Conservation (phyloP, 306 rosid species). For the Purshia tridentata region DNA sequence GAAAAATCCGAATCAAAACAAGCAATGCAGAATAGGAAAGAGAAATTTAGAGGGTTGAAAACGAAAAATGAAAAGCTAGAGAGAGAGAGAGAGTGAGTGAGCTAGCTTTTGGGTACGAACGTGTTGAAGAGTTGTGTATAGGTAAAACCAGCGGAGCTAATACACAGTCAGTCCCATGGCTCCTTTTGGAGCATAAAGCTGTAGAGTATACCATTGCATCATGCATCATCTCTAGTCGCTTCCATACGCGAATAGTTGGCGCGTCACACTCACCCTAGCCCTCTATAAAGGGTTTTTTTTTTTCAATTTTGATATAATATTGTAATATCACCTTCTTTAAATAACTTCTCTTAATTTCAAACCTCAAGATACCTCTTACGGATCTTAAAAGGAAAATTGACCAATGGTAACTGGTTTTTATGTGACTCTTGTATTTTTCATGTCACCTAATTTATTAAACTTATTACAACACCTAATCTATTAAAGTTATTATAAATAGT, state of each 20-base stretch:
- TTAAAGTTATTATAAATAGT: not conserved
- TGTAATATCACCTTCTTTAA: not conserved
- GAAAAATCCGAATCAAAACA: conserved; percentile 70
- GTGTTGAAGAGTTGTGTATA: conserved; percentile 14
- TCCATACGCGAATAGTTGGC: not conserved
- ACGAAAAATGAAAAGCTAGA: conserved; percentile 19
- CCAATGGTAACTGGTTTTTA: not conserved
- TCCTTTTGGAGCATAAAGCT: not conserved
- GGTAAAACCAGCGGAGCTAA: not conserved
- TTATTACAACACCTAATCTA: not conserved
- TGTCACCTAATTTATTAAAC: not conserved
- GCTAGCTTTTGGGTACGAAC: conserved; percentile 3
- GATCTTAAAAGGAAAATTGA: not conserved
- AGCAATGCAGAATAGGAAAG: conserved; percentile 75
- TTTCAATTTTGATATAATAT: not conserved
- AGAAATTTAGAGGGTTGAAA: conserved; percentile 23
- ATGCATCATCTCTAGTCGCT: not conserved
- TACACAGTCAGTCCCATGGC: not conserved
- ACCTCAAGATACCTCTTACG: not conserved
- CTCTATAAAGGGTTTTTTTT: not conserved
- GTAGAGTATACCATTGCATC: not conserved
- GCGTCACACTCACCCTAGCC: not conserved
- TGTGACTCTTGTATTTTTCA: not conserved
- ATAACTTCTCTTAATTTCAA: not conserved
- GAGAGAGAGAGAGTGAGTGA: too few species aligned